Evolutionary conservation across 306 rosid genomes (phyloP), one percentile per base, ranked within the genome.

Genomic region (Albizia julibrissin): DNA sequence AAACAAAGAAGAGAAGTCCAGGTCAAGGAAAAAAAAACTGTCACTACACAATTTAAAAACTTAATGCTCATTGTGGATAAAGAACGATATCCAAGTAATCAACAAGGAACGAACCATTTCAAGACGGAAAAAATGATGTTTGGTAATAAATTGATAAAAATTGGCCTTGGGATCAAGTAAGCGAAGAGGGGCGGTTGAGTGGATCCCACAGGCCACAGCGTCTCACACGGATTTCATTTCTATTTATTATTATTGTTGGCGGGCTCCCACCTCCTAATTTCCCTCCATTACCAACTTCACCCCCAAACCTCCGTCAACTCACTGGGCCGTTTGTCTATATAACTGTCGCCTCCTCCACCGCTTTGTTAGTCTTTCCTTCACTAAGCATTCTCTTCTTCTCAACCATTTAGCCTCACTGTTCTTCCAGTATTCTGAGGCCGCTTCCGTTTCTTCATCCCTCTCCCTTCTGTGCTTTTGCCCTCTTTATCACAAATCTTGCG

Each of bases 121-220:
- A 16, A 52, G 19, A 1, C 31, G 31, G 10, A 19, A 18, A 54
- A 7, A n/a, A n/a, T 6, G 19, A 16, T 18, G 21, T 50, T 18
- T 18, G 1, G 22, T 5, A 18, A 18, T 50, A 16, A 50, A 54
- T 6, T 19, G 24, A 54, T 19, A 54, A 54, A 52, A 54, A 19
- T 19, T 19, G 61, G 10, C 58, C 9, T n/a, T 2, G 1, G 12
- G 11, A n/a, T 56, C 1, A 56, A 8, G 27, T 29, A 15, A 65
- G 33, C 5, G 22, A 79, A 70, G 71, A 75, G 75, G 78, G 65
- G 37, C 69, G 19, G 87, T 77, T 82, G 73, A 31, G 33, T 72
- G 88, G 88, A 80, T 64, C 88, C 87, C 83, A 80, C 75, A 64
- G 3, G 81, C 87, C 81, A 77, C 72, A 42, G 9, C 14, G 4